Base-by-base conservation (phyloP, 371 early-diverging fungal genomes). In the Rhizopus sp. region DNA sequence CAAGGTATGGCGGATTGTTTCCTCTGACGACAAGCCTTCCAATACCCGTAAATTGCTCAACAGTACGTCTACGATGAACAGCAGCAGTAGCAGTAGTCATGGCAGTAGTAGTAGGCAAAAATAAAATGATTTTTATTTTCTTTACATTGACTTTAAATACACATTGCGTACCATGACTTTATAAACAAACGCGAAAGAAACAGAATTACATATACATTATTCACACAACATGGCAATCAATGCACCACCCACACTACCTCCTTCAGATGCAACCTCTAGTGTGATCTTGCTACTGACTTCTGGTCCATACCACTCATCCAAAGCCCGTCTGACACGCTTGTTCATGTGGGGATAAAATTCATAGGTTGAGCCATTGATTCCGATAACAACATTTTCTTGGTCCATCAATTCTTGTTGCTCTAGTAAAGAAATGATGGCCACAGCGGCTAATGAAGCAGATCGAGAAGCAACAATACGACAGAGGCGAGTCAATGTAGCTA, bases 1-100 rank as follows among this genome's bases (percentile, higher is more conserved):
- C 44, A 78, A 81, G 41, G 85, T 88, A 6, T 88, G 86, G 76
- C 73, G 85, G 30, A 70, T 81, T n/a, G 87, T 86, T 60, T 69
- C 69, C 30, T 66, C 68, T 29, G 41, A 48, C 10, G 23, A 23
- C 2, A 23, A 23, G 0, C 48, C 53, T 12, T 40, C 62, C 30
- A 61, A 50, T 37, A 47, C 47, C 2, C 13, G 51, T 17, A 55
- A 51, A 42, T 15, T 46, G 29, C 29, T 46, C 29, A 46, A 46
- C 6, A 17, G 13, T 37, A 37, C 8, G 2, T 23, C 23, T 23
- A 37, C 13, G 13, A 46, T 15, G 29, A 46, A 29, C 23, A 23
- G 23, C 2, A 23, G 23, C 2, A 23, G 23, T 23, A 23, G 23
- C 2, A 23, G 23, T 23, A 23, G 23, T 23, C 23, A 23, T 23